phyloP scores from a whole-genome alignment of 2,329 filamentous ascomycete genomes.

The Neofusicoccum sp. region DNA sequence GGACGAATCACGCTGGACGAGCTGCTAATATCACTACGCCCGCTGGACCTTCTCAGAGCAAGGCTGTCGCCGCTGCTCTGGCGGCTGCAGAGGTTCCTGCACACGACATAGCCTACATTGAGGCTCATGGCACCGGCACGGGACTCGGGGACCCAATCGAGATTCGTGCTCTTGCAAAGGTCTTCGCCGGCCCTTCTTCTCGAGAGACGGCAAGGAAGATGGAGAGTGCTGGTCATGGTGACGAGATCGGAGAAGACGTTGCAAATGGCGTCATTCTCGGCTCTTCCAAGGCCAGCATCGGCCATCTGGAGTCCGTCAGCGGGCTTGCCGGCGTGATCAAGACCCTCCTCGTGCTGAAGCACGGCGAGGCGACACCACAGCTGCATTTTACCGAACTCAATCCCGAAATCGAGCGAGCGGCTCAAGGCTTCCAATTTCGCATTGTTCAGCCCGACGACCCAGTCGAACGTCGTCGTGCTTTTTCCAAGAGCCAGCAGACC shows the following conservation, averaged over 20 bases:
- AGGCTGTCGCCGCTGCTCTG: conserved; percentile 37
- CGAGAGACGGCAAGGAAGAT: too few species aligned
- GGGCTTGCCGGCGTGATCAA: conserved; percentile 29
- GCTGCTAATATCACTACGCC: conserved; percentile 43
- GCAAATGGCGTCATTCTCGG: conserved; percentile 19
- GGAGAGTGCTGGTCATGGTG: too few species aligned
- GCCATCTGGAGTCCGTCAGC: conserved; percentile 31
- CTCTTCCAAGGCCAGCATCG: conserved; percentile 28
- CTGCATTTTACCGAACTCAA: conserved; percentile 22
- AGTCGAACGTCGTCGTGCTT: background rate
- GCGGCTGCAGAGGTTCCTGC: conserved; percentile 33
- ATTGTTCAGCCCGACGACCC: background rate
- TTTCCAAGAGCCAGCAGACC: background rate
- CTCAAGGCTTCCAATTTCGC: background rate
- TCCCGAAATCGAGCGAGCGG: conserved; percentile 17
- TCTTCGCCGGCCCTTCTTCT: background rate
- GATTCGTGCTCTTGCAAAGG: conserved; percentile 18
- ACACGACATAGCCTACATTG: conserved; percentile 21
- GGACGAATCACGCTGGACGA: conserved; percentile 51
- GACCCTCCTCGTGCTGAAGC: conserved; percentile 27
- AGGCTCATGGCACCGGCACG: conserved; percentile 27
- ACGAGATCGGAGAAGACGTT: background rate
- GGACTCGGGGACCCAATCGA: conserved; percentile 2
- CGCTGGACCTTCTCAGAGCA: conserved; percentile 33
- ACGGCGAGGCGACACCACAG: conserved; percentile 24